These are phyloP conservation scores for Saccharomycopsis capsularis DNA, from an alignment of 805 yeast species.

Conservation along the genomic window DNA sequence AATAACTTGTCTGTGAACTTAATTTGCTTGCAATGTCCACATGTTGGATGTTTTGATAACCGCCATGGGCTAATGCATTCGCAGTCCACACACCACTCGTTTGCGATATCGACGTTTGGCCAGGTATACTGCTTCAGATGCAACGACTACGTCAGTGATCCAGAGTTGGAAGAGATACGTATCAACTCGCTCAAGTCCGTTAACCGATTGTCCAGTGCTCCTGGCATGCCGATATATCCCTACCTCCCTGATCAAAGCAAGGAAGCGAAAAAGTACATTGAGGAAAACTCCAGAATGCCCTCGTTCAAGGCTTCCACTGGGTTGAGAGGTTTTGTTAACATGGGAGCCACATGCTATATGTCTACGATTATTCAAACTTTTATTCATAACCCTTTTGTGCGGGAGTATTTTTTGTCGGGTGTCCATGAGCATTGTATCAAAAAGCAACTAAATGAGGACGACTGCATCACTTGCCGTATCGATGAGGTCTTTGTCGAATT, in stretches of 20 bases:
- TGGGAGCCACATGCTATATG: constrained; percentile 98
- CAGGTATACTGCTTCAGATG: constrained; percentile 76
- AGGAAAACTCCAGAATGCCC: constrained; percentile 36
- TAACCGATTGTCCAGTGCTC: constrained; percentile 20
- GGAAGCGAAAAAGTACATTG: constrained; percentile 26
- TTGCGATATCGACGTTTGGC: constrained; percentile 61
- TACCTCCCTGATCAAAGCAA: constrained; percentile 24
- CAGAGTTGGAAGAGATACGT: constrained; percentile 48
- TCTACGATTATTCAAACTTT: constrained; percentile 85
- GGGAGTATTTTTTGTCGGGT: constrained; percentile 71
- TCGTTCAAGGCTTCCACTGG: constrained; percentile 60
- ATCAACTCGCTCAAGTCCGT: constrained; percentile 25
- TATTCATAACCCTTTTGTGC: constrained; percentile 82
- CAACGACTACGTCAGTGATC: constrained; percentile 60
- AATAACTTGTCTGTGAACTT: constrained; percentile 33
- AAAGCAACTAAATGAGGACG: constrained; percentile 23
- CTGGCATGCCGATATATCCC: constrained; percentile 30
- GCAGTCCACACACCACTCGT: constrained; percentile 41
- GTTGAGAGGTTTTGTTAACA: constrained; percentile 77
- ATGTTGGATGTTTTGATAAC: constrained; percentile 58
- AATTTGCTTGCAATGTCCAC: constrained; percentile 74
- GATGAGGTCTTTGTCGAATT: constrained; percentile 73
- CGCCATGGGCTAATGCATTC: constrained; percentile 44
- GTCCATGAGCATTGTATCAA: constrained; percentile 54
- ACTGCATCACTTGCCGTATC: constrained; percentile 78